Percentiles rank a stretch among this genome's conserved stretches.
Conservation (phyloP, 768 basidiomycete species). For the Pleurotus sapidus region DNA sequence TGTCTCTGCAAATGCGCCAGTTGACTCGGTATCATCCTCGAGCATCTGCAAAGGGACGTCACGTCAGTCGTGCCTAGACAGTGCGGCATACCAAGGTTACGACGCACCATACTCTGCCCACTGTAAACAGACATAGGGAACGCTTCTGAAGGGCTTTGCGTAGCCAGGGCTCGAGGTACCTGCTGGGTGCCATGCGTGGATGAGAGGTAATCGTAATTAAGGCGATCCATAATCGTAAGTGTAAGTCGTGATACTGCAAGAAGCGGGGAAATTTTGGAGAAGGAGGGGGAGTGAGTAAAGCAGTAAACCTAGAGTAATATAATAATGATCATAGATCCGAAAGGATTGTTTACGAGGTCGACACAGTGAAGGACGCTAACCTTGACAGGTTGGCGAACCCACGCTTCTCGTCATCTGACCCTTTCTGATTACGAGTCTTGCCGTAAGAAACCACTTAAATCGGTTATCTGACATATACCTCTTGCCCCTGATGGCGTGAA, state of each 20-base stretch:
- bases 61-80: neutral
- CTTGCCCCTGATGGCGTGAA: neutral
- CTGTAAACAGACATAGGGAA: neutral
- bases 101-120: neutral
- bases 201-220: neutral
- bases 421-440: constrained; percentile 4
- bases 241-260: neutral
- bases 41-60: neutral
- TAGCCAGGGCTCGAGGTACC: neutral
- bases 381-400: constrained; percentile 4
- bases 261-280: neutral
- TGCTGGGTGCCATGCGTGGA: constrained; percentile 1
- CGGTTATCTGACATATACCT: constrained; percentile 4
- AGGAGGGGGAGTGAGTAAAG: neutral
- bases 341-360: neutral
- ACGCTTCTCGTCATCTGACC: constrained; percentile 10
- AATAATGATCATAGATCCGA: constrained; percentile 8
- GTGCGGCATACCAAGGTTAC: neutral
- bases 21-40: neutral
- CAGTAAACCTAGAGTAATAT: neutral
- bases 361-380: constrained; percentile 1
- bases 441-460: constrained; percentile 7
- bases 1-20: constrained; percentile 3
- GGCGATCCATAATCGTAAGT: neutral
- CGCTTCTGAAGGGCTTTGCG: neutral